phyloP scores from a whole-genome alignment of 2,329 filamentous ascomycete genomes.

The Curvularia sp. region DNA sequence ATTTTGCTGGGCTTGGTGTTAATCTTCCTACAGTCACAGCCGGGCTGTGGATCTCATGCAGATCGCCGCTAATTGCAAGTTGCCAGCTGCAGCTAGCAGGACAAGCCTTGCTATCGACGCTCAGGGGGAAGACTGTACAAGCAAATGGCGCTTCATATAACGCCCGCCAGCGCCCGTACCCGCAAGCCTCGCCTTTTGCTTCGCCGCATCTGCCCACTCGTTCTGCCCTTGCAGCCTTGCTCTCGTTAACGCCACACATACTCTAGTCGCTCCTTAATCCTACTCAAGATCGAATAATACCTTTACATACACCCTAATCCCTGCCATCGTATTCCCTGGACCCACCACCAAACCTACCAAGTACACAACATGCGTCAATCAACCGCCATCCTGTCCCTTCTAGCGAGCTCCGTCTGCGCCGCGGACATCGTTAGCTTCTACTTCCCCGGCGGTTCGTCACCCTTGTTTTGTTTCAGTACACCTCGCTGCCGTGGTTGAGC shows the following conservation, averaged over 20 bases:
- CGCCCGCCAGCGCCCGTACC: constrained; percentile 5
- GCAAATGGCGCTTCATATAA: constrained; percentile 13
- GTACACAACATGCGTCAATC: constrained; percentile 31
- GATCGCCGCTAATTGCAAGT: constrained; percentile 11
- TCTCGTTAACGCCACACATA: constrained; percentile 10
- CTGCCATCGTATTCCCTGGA: constrained; percentile 7
- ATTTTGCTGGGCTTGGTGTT: constrained; percentile 7
- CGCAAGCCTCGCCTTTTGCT: constrained; percentile 7
- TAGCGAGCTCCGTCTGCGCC: constrained; percentile 28
- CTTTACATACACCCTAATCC: constrained; percentile 9
- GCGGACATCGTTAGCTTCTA: constrained; percentile 29
- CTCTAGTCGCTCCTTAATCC: constrained; percentile 10
- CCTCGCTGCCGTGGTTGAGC: background rate
- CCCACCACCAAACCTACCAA: constrained; percentile 2
- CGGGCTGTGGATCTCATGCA: constrained; percentile 9
- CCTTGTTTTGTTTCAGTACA: background rate
- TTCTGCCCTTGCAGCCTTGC: constrained; percentile 10
- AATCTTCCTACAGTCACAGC: constrained; percentile 3
- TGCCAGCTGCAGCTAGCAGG: constrained; percentile 12
- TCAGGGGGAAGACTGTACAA: constrained; percentile 16
- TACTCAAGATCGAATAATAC: background rate
- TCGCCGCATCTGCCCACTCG: constrained; percentile 5
- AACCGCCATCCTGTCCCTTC: constrained; percentile 24
- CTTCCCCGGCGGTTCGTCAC: constrained; percentile 32
- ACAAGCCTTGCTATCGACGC: constrained; percentile 17